These are phyloP conservation scores for Pneumocystis wakefieldiae DNA, from an alignment of 1,139 yeast species.

Conservation along the genomic window DNA sequence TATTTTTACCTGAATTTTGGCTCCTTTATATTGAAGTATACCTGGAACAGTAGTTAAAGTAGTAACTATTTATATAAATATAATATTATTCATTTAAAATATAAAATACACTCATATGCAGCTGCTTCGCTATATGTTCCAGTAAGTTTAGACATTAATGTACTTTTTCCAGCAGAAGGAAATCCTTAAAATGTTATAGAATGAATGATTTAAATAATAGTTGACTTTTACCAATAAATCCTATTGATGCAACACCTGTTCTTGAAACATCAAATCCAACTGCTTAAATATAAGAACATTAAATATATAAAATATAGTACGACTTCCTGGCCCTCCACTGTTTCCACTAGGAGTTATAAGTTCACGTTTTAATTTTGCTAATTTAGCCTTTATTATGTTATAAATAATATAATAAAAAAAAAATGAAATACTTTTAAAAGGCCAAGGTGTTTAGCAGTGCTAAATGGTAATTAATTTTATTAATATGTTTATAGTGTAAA, in stretches of 20 bases:
- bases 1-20: slow-evolving; percentile 52
- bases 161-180: slow-evolving; percentile 21
- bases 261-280: slow-evolving; percentile 94
- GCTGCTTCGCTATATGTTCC: slow-evolving; percentile 97
- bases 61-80: slow-evolving; percentile 72
- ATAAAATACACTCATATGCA: slow-evolving; percentile 28
- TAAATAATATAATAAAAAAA: slow-evolving; percentile 44
- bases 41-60: slow-evolving; percentile 97
- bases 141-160: slow-evolving; percentile 70
- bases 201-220: slow-evolving; percentile 39
- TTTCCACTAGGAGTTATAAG: slow-evolving; percentile 64
- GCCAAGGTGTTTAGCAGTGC: slow-evolving; percentile 11
- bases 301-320: slow-evolving; percentile 17
- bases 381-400: slow-evolving; percentile 90
- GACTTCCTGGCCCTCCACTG: slow-evolving; percentile 79
- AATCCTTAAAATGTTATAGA: not conserved
- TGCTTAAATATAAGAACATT: slow-evolving; percentile 3
- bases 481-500: not conserved
- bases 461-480: not conserved
- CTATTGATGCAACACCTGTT: slow-evolving; percentile 94
- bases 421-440: not conserved
- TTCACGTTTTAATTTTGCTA: slow-evolving; percentile 88
- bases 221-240: slow-evolving; percentile 93
- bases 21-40: slow-evolving; percentile 87
- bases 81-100: not conserved